These are phyloP conservation scores for Aquilaria malaccensis DNA, from an alignment of 345 rosid species.

Conservation along the genomic window DNA sequence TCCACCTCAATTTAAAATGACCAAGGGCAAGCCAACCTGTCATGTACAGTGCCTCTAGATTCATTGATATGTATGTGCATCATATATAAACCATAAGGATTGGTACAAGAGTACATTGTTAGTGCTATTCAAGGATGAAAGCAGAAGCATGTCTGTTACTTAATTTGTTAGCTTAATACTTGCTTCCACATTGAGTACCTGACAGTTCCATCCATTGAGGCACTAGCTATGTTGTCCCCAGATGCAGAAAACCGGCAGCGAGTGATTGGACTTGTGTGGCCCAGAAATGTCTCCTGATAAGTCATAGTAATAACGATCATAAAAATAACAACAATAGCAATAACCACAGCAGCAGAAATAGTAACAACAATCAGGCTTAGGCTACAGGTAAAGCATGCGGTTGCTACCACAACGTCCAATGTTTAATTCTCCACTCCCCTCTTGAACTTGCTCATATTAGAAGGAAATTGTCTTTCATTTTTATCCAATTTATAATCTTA, in stretches of 20 bases:
- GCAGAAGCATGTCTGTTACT: neutral
- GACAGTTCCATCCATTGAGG: slow-evolving; percentile 73
- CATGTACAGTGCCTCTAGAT: neutral
- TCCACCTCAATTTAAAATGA: too few species aligned
- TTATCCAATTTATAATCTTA: too few species aligned
- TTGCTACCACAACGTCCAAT: too few species aligned
- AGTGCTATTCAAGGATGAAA: neutral
- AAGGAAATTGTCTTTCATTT: too few species aligned
- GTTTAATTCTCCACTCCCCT: too few species aligned
- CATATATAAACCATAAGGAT: neutral
- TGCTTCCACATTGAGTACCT: slow-evolving; percentile 31
- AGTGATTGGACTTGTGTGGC: slow-evolving; percentile 67
- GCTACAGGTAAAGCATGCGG: too few species aligned
- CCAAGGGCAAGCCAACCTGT: too few species aligned
- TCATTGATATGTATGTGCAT: neutral
- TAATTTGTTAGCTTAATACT: slow-evolving; percentile 6
- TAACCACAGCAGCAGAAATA: neutral
- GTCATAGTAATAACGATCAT: neutral
- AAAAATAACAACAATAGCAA: neutral
- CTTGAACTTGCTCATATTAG: too few species aligned
- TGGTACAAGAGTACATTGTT: too few species aligned
- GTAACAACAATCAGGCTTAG: too few species aligned
- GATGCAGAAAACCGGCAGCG: slow-evolving; percentile 70
- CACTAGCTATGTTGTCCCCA: slow-evolving; percentile 72
- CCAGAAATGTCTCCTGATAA: slow-evolving; percentile 60